A percentile compares a stretch with the other conserved stretches of the same genome.
These are phyloP conservation scores for Globisporangium radiosum DNA, from an alignment of 352 stramenopile genomes.

Conservation along the genomic window DNA sequence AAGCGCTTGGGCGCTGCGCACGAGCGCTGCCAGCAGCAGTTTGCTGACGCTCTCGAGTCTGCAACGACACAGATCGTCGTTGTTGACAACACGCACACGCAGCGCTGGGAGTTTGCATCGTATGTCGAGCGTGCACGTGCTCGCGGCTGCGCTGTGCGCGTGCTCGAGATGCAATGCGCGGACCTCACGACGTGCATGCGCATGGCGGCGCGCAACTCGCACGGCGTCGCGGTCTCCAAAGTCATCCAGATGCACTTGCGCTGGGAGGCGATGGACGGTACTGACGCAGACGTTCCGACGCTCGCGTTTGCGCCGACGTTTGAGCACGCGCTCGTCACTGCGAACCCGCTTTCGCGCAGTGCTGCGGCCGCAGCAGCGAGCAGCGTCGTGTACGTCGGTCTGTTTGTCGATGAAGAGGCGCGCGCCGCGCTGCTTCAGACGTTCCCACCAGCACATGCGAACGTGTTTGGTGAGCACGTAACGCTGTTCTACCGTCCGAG, in stretches of 20 bases:
- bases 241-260: conserved; percentile 68
- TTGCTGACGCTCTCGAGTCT: conserved; percentile 23
- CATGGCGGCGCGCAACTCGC: conserved; percentile 61
- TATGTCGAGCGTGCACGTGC: conserved; percentile 36
- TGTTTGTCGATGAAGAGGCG: conserved; percentile 38
- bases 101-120: conserved; percentile 56
- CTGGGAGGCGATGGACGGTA: conserved; percentile 7
- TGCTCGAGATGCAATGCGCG: conserved; percentile 52
- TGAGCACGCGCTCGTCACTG: conserved; percentile 26
- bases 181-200: conserved; percentile 37
- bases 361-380: conserved; percentile 9
- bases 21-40: conserved; percentile 33
- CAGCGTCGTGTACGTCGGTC: conserved; percentile 37
- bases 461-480: conserved; percentile 53
- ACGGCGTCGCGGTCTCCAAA: conserved; percentile 51
- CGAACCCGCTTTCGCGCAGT: conserved; percentile 48
- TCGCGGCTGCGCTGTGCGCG: conserved; percentile 18
- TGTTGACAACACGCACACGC: conserved; percentile 71
- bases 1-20: conserved; percentile 44
- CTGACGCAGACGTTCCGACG: conserved; percentile 36
- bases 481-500: conserved; percentile 61
- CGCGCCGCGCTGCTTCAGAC: conserved; percentile 26
- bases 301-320: conserved; percentile 39
- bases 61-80: conserved; percentile 27
- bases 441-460: conserved; percentile 22